Percentiles rank a stretch among this genome's conserved stretches.
These are phyloP conservation scores for Aspergillus awamori DNA, from an alignment of 2,329 filamentous ascomycete genomes.

Conservation along the genomic window DNA sequence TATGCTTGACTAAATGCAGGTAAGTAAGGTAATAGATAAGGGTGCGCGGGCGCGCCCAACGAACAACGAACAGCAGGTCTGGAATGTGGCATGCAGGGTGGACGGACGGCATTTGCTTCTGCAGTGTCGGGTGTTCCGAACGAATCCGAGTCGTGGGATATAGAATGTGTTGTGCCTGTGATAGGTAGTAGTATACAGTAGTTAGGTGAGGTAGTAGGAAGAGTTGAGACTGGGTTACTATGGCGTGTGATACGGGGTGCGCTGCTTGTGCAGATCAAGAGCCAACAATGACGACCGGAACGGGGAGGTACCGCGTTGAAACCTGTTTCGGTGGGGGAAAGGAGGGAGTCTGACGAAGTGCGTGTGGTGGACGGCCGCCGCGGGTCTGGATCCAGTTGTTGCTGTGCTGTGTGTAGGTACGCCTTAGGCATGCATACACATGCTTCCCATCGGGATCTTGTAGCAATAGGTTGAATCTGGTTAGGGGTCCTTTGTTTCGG, in stretches of 20 bases:
- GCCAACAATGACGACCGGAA: conserved; percentile 5
- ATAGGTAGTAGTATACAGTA: neutral
- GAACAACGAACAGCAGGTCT: too few species aligned
- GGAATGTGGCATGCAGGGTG: too few species aligned
- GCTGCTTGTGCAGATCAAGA: neutral
- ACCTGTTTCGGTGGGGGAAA: neutral
- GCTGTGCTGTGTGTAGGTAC: neutral
- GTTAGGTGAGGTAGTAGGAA: too few species aligned
- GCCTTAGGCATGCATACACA: neutral
- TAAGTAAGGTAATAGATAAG: neutral
- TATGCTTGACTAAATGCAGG: neutral
- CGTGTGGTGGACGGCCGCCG: too few species aligned
- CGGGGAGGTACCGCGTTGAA: neutral
- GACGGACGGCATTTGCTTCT: too few species aligned
- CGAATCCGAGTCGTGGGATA: neutral
- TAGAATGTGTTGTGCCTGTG: neutral
- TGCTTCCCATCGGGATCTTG: neutral
- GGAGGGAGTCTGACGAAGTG: neutral
- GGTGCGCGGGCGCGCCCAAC: too few species aligned
- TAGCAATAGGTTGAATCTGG: too few species aligned
- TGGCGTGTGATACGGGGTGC: neutral
- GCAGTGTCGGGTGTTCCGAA: too few species aligned
- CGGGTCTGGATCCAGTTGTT: neutral
- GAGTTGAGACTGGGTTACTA: too few species aligned
- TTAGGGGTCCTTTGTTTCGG: neutral